phyloP scores from a whole-genome alignment of 208 protist species.

The Spironucleus salmonicida region DNA sequence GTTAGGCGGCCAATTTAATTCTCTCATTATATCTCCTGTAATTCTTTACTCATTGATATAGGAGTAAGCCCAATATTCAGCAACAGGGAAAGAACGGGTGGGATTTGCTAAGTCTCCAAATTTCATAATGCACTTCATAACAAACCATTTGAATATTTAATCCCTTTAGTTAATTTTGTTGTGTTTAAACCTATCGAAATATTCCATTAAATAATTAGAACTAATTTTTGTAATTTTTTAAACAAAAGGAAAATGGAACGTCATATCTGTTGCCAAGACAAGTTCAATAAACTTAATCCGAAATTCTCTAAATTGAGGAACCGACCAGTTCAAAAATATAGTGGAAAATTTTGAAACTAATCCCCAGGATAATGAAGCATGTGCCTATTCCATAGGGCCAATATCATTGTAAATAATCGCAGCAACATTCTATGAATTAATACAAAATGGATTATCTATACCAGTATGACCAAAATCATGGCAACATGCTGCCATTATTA shows the following conservation, averaged over 20 bases:
- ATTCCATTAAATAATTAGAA: no score
- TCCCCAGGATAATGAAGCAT: neutral
- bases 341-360: neutral
- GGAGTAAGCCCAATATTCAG: no score
- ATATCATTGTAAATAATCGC: conserved; percentile 1
- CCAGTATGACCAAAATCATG: conserved; percentile 23
- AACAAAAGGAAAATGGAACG: neutral
- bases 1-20: no score
- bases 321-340: neutral
- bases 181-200: no score
- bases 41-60: no score
- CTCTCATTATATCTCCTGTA: no score
- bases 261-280: conserved; percentile 15
- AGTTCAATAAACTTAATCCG: neutral
- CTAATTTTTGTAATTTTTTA: no score
- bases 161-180: no score
- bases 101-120: conserved; percentile 13
- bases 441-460: conserved; percentile 12
- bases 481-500: neutral
- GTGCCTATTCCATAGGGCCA: neutral
- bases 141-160: conserved; percentile 1
- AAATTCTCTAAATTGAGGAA: neutral
- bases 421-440: neutral
- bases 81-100: no score
- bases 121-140: conserved; percentile 2